Base-by-base conservation (phyloP, 805 yeast species). In the Metschnikowia kunwiensis region DNA sequence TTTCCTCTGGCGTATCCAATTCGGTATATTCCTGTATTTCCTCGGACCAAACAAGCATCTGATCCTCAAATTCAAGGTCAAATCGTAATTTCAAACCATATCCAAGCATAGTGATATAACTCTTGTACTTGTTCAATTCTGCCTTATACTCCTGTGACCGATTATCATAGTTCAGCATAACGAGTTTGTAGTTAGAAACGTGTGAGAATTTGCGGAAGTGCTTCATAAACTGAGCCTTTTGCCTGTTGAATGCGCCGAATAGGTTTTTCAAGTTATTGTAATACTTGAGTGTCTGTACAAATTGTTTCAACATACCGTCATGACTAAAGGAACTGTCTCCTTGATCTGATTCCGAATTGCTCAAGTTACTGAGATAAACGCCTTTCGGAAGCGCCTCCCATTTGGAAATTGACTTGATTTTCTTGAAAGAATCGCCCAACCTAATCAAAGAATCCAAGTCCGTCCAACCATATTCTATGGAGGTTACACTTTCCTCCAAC, bases 381-480 rank as follows among this genome's bases (percentile, higher is more conserved):
- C 74, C 74, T 39, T 54, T 59, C 7, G 70, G 64, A 27, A 63
- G 38, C 4, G 57, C 57, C 37, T 65, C 68, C 77, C 77, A 75
- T 50, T 63, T 65, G 18, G 58, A 51, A 30, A 75, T 61, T 26
- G 47, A 50, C 42, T 60, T 65, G 29, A 44, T 36, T 30, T 55
- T 58, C 32, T 58, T 62, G 43, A 74, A 58, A 11, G 51, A 42
- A 15, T 54, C 57, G 19, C 50, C 53, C 24, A 55, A 40, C 8
- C 32, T 38, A 31, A 63, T 54, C 33, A 68, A 51, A 1, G 49
- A 49, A 27, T 62, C 65, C 40, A 68, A 46, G 45, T 68, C 54
- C 18, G 70, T 68, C 95, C 95, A 87, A 2, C 96, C 96, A 54
- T 78, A 87, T 55, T 88, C 94, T 40, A 80, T 74, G 36, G 91